Percentiles rank a stretch among this genome's conserved stretches.
Evolutionary conservation across 164 flowering plant genomes (phyloP).

Genomic region (Annona squamosa): DNA sequence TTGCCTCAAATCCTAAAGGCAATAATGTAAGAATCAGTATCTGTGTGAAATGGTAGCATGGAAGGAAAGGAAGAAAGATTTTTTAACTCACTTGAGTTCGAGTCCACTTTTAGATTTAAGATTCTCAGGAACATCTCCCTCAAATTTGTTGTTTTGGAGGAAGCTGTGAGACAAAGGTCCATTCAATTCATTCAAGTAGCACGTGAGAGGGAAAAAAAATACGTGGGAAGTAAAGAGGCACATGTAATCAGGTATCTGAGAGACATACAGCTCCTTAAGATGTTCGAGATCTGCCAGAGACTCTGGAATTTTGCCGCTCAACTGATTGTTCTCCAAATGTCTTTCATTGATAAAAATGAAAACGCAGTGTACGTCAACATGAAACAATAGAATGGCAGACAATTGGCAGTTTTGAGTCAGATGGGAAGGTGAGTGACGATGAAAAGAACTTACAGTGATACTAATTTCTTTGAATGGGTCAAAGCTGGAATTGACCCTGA

Average conservation of each 20-base stretch:
- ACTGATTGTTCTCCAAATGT: slow-evolving; percentile 68
- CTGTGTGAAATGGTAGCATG: background rate
- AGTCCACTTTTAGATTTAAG: slow-evolving; percentile 27
- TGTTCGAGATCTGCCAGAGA: slow-evolving; percentile 37
- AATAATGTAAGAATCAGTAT: slow-evolving; percentile 2
- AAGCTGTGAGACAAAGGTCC: slow-evolving; percentile 32
- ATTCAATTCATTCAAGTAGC: background rate
- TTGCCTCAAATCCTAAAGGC: background rate
- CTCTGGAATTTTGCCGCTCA: slow-evolving; percentile 56
- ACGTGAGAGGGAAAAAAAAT: background rate
- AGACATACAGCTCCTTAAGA: slow-evolving; percentile 56
- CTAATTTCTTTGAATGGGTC: slow-evolving; percentile 32
- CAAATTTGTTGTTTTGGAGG: slow-evolving; percentile 63
- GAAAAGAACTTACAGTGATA: slow-evolving; percentile 46
- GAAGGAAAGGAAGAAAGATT: background rate
- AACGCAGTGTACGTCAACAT: background rate
- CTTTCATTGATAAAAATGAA: slow-evolving; percentile 21
- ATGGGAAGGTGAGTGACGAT: background rate
- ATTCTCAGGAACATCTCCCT: slow-evolving; percentile 30
- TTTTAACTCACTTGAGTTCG: slow-evolving; percentile 32
- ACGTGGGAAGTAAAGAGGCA: background rate
- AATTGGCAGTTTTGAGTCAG: background rate
- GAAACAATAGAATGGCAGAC: background rate
- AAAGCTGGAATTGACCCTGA: slow-evolving; percentile 57
- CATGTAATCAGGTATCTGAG: background rate